phyloP scores from a whole-genome alignment of 2,329 filamentous ascomycete species.

The Aspergillus luchuensis region DNA sequence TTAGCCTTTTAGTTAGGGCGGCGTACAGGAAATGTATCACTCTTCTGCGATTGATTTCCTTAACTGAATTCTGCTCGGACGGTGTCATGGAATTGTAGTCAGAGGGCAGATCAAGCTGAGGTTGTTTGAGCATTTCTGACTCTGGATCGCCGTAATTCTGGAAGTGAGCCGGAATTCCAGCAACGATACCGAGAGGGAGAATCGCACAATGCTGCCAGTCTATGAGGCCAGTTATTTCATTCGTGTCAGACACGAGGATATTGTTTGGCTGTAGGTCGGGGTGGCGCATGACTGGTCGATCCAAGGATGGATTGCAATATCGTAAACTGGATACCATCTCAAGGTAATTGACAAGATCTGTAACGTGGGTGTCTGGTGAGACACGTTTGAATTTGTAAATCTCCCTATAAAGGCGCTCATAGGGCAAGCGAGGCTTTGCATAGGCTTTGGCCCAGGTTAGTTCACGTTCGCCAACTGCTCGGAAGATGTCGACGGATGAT shows the following conservation, averaged over 20 bases:
- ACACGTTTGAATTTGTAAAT: constrained; percentile 16
- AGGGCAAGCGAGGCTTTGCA: constrained; percentile 21
- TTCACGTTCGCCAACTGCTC: constrained; percentile 17
- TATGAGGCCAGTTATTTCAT: constrained; percentile 41
- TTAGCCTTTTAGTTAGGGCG: constrained; percentile 20
- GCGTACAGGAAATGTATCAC: constrained; percentile 28
- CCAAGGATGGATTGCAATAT: constrained; percentile 7
- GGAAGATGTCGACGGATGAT: constrained; percentile 14
- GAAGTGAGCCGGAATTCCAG: constrained; percentile 43
- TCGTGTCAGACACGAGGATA: constrained; percentile 31
- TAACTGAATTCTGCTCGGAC: constrained; percentile 6
- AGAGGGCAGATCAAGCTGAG: constrained; percentile 14
- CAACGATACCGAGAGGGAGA: constrained; percentile 41
- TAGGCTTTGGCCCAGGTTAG: constrained; percentile 19
- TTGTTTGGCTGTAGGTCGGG: constrained; percentile 34
- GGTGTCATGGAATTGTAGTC: constrained; percentile 15
- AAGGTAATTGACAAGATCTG: constrained; percentile 20
- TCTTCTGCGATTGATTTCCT: constrained; percentile 18
- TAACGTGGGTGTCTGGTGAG: constrained; percentile 20
- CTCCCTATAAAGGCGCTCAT: constrained; percentile 23
- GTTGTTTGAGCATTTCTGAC: constrained; percentile 20
- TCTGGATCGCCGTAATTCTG: constrained; percentile 40
- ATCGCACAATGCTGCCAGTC: constrained; percentile 46
- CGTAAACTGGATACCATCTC: constrained; percentile 16
- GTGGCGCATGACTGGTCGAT: constrained; percentile 25